Evolutionary conservation across 495 filamentous ascomycete species (phyloP).

Genomic region (Xylaria nigripes): DNA sequence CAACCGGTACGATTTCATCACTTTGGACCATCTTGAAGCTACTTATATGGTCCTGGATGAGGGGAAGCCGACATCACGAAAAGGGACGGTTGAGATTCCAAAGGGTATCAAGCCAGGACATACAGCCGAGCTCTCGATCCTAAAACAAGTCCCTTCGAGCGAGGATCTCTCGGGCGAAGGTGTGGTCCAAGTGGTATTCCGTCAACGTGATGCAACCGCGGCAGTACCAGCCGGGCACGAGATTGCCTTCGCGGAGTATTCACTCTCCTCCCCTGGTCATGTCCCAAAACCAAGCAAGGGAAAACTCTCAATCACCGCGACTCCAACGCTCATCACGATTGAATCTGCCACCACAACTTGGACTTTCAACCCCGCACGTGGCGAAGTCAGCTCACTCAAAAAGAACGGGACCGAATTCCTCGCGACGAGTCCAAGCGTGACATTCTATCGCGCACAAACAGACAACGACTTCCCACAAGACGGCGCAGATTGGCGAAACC

Average conservation of each 20-base stretch:
- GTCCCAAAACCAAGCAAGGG: background rate
- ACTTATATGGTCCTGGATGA: conserved; percentile 20
- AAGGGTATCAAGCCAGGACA: conserved; percentile 15
- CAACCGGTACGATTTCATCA: conserved; percentile 48
- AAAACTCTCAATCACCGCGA: conserved; percentile 15
- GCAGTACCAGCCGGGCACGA: conserved; percentile 38
- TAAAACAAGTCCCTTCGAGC: background rate
- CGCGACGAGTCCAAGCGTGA: conserved; percentile 17
- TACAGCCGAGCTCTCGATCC: conserved; percentile 9
- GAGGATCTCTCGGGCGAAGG: conserved; percentile 9
- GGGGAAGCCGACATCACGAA: conserved; percentile 11
- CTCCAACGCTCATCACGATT: conserved; percentile 18
- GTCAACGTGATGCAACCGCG: conserved; percentile 24
- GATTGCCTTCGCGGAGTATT: conserved; percentile 42
- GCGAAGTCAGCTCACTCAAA: conserved; percentile 14
- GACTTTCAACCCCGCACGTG: conserved; percentile 14
- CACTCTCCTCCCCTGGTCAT: conserved; percentile 5
- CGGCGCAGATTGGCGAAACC: conserved; percentile 32
- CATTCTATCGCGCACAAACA: conserved; percentile 42
- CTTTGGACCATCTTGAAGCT: conserved; percentile 37
- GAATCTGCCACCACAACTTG: conserved; percentile 8
- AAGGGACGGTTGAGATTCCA: conserved; percentile 14
- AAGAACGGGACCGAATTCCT: conserved; percentile 20
- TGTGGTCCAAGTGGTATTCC: conserved; percentile 14
- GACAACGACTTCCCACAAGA: conserved; percentile 50